These are phyloP conservation scores for Tolypocladium endophyticum DNA, from an alignment of 2,329 filamentous ascomycete species.

Conservation along the genomic window DNA sequence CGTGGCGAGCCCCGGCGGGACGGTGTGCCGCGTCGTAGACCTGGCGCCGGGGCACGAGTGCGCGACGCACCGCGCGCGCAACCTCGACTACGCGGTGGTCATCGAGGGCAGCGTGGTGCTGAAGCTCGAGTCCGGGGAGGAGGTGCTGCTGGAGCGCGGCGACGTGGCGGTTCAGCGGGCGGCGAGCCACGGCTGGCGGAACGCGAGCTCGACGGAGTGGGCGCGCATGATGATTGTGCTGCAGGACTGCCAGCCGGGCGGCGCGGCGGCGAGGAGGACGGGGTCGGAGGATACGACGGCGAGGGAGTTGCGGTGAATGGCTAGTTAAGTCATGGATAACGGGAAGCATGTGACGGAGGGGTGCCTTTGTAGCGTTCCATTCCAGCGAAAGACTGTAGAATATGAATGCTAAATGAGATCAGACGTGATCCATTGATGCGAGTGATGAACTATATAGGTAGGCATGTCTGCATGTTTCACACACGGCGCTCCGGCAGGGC, in stretches of 20 bases:
- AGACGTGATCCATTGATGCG: neutral
- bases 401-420: neutral
- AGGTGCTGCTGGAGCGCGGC: conserved; percentile 32
- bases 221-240: conserved; percentile 33
- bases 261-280: neutral
- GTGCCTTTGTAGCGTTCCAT: neutral
- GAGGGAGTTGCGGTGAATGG: neutral
- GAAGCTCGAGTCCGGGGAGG: conserved; percentile 39
- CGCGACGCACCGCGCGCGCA: conserved; percentile 41
- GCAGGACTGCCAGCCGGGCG: conserved; percentile 18
- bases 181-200: conserved; percentile 44
- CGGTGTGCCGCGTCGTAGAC: conserved; percentile 36
- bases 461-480: neutral
- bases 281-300: neutral
- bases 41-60: conserved; percentile 28
- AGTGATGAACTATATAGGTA: neutral
- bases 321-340: no score
- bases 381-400: neutral
- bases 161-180: conserved; percentile 46
- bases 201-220: conserved; percentile 35
- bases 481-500: neutral
- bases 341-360: neutral
- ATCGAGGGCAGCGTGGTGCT: conserved; percentile 43
- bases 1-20: conserved; percentile 23
- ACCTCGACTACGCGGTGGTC: conserved; percentile 43